Conservation (phyloP, 345 rosid species). For the Turritis glabra region DNA sequence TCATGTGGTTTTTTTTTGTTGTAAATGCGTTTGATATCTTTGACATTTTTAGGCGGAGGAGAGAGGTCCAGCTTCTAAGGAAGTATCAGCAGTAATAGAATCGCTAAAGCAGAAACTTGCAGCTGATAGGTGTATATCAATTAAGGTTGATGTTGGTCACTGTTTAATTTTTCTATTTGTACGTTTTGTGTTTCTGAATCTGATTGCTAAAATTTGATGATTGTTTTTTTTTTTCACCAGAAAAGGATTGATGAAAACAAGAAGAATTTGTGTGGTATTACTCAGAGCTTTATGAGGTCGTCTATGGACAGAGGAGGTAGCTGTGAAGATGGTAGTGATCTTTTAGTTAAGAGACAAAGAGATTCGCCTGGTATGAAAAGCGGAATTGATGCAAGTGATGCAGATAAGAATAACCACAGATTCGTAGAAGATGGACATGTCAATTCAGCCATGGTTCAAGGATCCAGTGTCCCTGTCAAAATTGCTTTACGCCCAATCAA, state of each 20-base stretch:
- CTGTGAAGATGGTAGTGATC: slow-evolving; percentile 49
- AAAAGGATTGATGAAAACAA: slow-evolving; percentile 78
- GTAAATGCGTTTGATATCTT: neutral
- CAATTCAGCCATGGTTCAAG: slow-evolving; percentile 64
- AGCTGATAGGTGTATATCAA: slow-evolving; percentile 56
- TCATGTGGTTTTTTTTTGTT: neutral
- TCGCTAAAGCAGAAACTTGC: slow-evolving; percentile 64
- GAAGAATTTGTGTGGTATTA: slow-evolving; percentile 57
- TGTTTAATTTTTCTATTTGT: neutral
- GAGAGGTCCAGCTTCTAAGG: slow-evolving; percentile 40
- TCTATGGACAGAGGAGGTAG: slow-evolving; percentile 60
- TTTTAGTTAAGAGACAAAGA: slow-evolving; percentile 75
- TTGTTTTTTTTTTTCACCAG: slow-evolving; percentile 44
- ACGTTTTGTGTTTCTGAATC: slow-evolving; percentile 13
- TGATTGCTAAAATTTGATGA: slow-evolving; percentile 1
- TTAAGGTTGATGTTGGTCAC: slow-evolving; percentile 51
- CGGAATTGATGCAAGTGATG: slow-evolving; percentile 54
- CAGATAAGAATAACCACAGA: slow-evolving; percentile 53
- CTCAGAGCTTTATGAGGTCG: slow-evolving; percentile 49
- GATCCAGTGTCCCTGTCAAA: slow-evolving; percentile 76
- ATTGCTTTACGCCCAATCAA: slow-evolving; percentile 75
- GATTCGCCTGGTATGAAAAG: slow-evolving; percentile 66
- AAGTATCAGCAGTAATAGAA: slow-evolving; percentile 60
- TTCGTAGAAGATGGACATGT: slow-evolving; percentile 60
- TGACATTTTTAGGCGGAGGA: slow-evolving; percentile 32